Conservation (phyloP, 2,329 filamentous ascomycete genomes). For the Grosmannia clavigera region DNA sequence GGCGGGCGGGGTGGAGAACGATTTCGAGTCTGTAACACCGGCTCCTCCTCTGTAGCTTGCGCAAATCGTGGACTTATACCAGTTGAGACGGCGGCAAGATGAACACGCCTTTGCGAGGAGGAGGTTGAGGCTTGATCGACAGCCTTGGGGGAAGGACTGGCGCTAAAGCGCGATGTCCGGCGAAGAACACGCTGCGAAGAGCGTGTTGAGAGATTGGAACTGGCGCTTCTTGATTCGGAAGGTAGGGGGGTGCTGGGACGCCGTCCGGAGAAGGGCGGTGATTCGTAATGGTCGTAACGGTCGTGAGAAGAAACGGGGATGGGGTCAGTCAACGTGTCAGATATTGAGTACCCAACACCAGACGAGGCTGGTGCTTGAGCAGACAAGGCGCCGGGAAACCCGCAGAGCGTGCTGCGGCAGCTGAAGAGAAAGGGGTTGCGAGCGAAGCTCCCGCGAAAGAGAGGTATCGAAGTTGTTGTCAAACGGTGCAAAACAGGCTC, state of each 20-base stretch:
- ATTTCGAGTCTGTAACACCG: neutral
- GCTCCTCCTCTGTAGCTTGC: constrained; percentile 6
- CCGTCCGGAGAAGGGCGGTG: constrained; percentile 24
- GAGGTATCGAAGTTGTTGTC: neutral
- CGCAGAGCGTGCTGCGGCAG: constrained; percentile 8
- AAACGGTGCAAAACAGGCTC: neutral
- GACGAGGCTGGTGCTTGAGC: constrained; percentile 9
- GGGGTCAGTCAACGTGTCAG: constrained; percentile 10
- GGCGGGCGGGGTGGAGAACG: constrained; percentile 19
- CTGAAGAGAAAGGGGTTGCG: neutral
- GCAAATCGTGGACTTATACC: constrained; percentile 32
- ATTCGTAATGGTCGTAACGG: constrained; percentile 42
- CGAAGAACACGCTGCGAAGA: constrained; percentile 36
- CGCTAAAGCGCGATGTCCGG: constrained; percentile 38
- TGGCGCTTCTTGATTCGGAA: constrained; percentile 18
- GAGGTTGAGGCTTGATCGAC: neutral
- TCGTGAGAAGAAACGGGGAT: constrained; percentile 26
- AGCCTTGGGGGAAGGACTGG: constrained; percentile 25
- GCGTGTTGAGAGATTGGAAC: constrained; percentile 25
- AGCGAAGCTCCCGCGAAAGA: neutral
- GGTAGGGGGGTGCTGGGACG: constrained; percentile 17
- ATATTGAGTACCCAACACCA: constrained; percentile 8
- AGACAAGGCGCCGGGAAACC: constrained; percentile 6
- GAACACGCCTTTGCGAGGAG: constrained; percentile 21
- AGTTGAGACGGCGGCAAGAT: constrained; percentile 34